Evolutionary conservation across 495 filamentous ascomycete genomes (phyloP), one percentile per base, ranked within the genome.

Genomic region (Aspergillus sparsus): DNA sequence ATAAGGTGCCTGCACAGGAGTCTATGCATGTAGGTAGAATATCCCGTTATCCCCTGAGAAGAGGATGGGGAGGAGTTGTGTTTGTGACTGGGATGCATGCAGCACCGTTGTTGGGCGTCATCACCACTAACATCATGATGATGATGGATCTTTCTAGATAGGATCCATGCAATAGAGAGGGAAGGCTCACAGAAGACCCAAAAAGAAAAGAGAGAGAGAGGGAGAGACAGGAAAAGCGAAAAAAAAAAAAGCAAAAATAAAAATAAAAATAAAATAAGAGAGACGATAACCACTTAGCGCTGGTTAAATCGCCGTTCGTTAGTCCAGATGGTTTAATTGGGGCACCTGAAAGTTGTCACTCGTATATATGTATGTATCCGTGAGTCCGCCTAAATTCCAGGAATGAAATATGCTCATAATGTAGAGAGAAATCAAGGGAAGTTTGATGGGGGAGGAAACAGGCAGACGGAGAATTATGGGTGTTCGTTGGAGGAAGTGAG

Each of bases 31-130:
- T 59, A 32, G 32, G 16, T 37, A 32, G 53, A 53, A 50, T 31
- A 32, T 50, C 8, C 15, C 45, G 36, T 33, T 35, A 32, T 41
- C 62, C 57, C 53, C 39, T 42, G 55, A 56, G 46, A 53, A 62
- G 47, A 16, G 46, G 31, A 21, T 21, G 49, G 52, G 39, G 41
- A 52, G 46, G 34, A 61, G 59, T 61, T 59, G 51, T 47, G 59
- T 57, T 56, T 62, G 59, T 42, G 57, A 59, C 57, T 53, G 57
- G 57, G 57, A 62, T 57, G 54, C 53, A 62, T 56, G 54, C 59
- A 62, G 59, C 54, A 31, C 53, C 54, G 59, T 62, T 57, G 59
- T 51, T 62, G 52, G 51, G 53, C 53, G 45, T 57, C 59, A 45
- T 36, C 49, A 15, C 37, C 27, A 27, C 21, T 27, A 27, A 27